phyloP scores from a whole-genome alignment of 2,329 filamentous ascomycete genomes.

The Aspergillus pseudotamarii region DNA sequence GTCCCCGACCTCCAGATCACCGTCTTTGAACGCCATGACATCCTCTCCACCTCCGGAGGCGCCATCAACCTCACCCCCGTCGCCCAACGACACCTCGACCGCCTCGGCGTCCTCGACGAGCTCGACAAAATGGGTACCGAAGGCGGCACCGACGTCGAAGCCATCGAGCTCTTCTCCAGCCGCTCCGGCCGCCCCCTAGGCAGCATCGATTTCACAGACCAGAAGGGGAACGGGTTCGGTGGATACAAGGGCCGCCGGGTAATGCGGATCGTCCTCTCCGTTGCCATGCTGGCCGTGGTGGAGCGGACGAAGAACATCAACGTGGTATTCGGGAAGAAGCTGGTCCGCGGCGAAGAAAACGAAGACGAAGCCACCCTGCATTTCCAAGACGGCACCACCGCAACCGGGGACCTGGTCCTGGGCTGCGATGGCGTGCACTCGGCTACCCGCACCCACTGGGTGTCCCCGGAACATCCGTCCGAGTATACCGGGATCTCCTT shows the following conservation, averaged over 20 bases:
- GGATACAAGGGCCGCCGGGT: constrained; percentile 46
- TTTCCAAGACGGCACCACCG: constrained; percentile 41
- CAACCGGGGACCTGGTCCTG: constrained; percentile 39
- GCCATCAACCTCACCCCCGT: constrained; percentile 50
- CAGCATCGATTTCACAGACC: constrained; percentile 41
- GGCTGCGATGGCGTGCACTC: constrained; percentile 48
- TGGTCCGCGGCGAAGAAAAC: constrained; percentile 38
- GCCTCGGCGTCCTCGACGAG: constrained; percentile 44
- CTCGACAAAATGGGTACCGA: constrained; percentile 42
- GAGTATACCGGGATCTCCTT: constrained; percentile 46
- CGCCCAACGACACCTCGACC: constrained; percentile 46
- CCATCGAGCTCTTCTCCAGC: constrained; percentile 44
- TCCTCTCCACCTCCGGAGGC: constrained; percentile 47
- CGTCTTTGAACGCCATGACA: constrained; percentile 44
- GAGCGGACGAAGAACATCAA: constrained; percentile 40
- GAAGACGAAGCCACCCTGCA: constrained; percentile 34
- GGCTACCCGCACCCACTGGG: constrained; percentile 35
- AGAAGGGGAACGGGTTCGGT: constrained; percentile 40
- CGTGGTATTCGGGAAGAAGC: constrained; percentile 47
- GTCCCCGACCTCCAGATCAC: constrained; percentile 40
- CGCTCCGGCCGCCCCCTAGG: constrained; percentile 44
- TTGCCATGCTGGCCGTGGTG: constrained; percentile 44
- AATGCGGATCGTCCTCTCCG: constrained; percentile 44
- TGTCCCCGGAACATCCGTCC: constrained; percentile 37
- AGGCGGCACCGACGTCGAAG: constrained; percentile 43